A percentile compares a stretch with the other conserved stretches of the same genome.
Evolutionary conservation across 73 alveolate species (phyloP).

Genomic region (Paramecium biaurelia): DNA sequence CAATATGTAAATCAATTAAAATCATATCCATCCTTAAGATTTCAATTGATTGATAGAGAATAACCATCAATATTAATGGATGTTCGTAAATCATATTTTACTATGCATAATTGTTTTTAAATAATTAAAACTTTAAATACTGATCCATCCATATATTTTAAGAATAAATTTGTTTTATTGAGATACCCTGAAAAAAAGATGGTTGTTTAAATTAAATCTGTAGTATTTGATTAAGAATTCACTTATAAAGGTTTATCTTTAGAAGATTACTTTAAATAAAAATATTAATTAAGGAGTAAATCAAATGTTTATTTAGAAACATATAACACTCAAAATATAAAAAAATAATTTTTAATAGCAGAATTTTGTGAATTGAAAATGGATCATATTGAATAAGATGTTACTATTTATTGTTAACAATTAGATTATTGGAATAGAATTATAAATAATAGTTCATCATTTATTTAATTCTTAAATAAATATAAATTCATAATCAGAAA

Average conservation of each 20-base stretch:
- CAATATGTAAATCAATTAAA: neutral
- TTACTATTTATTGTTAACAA: neutral
- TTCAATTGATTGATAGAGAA: neutral
- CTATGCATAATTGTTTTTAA: neutral
- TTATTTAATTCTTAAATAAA: neutral
- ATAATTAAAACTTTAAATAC: neutral
- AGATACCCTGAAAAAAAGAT: neutral
- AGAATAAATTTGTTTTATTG: neutral
- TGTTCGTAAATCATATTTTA: constrained; percentile 26
- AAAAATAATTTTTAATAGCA: neutral
- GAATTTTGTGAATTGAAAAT: constrained; percentile 22
- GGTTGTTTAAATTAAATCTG: neutral
- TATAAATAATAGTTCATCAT: neutral
- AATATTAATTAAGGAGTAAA: neutral
- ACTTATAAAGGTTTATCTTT: neutral
- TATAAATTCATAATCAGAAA: neutral
- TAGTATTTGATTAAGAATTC: neutral
- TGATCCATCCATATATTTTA: neutral
- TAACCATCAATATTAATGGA: neutral
- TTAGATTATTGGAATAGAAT: constrained; percentile 30
- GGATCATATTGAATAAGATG: neutral
- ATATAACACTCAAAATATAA: neutral
- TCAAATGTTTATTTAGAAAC: neutral
- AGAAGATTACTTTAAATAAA: neutral
- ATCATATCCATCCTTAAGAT: neutral